phyloP scores from a whole-genome alignment of 768 basidiomycete species.

The Lactifluus volemus region DNA sequence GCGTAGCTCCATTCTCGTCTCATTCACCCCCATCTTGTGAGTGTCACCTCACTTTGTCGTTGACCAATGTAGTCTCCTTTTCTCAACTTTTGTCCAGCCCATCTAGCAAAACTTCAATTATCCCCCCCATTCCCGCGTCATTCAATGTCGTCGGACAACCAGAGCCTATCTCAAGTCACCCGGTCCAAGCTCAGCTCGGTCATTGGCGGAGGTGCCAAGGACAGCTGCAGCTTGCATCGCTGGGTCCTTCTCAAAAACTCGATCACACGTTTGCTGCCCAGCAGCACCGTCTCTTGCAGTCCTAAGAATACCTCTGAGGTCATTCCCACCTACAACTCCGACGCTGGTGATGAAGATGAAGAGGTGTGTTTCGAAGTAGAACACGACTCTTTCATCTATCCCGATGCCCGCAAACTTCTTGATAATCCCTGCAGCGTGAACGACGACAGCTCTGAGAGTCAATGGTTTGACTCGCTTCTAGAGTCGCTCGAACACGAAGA shows the following conservation, averaged over 20 bases:
- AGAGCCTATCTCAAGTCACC: conserved; percentile 51
- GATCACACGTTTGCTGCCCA: conserved; percentile 45
- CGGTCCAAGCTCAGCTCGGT: conserved; percentile 50
- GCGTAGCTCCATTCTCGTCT: conserved; percentile 1
- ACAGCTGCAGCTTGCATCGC: conserved; percentile 70
- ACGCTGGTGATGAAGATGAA: conserved; percentile 37
- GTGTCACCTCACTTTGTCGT: background rate
- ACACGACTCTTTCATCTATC: conserved; percentile 70
- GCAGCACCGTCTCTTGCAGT: conserved; percentile 27
- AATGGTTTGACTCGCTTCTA: conserved; percentile 76
- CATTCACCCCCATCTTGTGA: conserved; percentile 16
- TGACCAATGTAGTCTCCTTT: background rate
- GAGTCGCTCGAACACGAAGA: conserved; percentile 66
- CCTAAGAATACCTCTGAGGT: conserved; percentile 24
- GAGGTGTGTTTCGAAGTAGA: conserved; percentile 42
- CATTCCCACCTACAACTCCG: conserved; percentile 30
- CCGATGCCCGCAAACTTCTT: conserved; percentile 57
- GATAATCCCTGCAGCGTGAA: conserved; percentile 26
- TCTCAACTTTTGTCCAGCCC: background rate
- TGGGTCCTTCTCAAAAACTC: conserved; percentile 89
- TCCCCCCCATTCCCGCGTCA: conserved; percentile 17
- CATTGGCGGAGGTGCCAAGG: conserved; percentile 43
- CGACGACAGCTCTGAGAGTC: conserved; percentile 51
- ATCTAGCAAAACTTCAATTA: conserved; percentile 9
- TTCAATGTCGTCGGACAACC: conserved; percentile 39